Conservation (phyloP, 2,329 filamentous ascomycete species). For the Curvularia hawaiiensis region DNA sequence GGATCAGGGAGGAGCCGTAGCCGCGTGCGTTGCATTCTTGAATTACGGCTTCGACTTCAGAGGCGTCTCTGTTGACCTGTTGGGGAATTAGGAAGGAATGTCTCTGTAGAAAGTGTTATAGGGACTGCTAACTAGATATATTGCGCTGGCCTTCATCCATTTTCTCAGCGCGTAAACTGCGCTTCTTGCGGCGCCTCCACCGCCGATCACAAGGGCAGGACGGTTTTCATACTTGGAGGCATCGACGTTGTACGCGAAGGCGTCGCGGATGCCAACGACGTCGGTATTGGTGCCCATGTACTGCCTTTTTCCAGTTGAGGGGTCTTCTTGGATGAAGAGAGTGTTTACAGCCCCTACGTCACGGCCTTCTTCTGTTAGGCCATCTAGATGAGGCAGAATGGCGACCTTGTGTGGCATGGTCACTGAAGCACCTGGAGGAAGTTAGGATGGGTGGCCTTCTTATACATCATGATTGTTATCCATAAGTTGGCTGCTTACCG, state of each 20-base stretch:
- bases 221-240: constrained; percentile 60
- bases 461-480: background rate
- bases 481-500: constrained; percentile 54
- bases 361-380: constrained; percentile 72
- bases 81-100: background rate
- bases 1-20: constrained; percentile 64
- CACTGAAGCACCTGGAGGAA: constrained; percentile 65
- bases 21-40: constrained; percentile 65
- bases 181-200: constrained; percentile 77
- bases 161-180: constrained; percentile 76
- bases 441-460: background rate
- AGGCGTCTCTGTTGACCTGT: constrained; percentile 68
- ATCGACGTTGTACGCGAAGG: constrained; percentile 60
- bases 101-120: background rate
- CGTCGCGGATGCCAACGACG: constrained; percentile 76
- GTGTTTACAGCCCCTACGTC: constrained; percentile 83
- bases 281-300: constrained; percentile 82
- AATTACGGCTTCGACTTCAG: constrained; percentile 71
- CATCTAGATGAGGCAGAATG: constrained; percentile 75
- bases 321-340: constrained; percentile 65
- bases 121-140: constrained; percentile 64
- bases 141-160: constrained; percentile 68
- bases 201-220: constrained; percentile 76
- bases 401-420: constrained; percentile 86
- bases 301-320: constrained; percentile 53